Percentiles rank a stretch among this genome's conserved stretches.
Conservation (phyloP, 2,329 filamentous ascomycete species). For the Sporothrix schenckii region DNA sequence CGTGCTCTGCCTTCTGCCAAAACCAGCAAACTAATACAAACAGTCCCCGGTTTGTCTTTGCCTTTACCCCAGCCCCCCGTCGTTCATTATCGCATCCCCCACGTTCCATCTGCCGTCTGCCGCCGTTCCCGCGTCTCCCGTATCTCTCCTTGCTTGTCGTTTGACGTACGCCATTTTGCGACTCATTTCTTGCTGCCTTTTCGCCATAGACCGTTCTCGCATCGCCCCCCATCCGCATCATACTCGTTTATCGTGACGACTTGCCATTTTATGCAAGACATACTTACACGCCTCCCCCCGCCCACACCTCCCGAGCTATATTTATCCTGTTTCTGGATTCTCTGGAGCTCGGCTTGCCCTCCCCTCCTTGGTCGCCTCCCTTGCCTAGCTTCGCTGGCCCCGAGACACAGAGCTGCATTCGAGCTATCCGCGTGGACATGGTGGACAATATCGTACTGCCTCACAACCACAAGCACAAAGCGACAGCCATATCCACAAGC, state of each 20-base stretch:
- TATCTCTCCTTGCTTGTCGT: neutral
- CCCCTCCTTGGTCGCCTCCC: neutral
- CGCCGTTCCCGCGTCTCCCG: neutral
- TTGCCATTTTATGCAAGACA: slow-evolving; percentile 4
- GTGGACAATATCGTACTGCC: neutral
- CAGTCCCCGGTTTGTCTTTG: neutral
- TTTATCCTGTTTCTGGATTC: slow-evolving; percentile 1
- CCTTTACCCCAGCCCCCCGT: neutral
- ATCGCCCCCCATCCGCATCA: neutral
- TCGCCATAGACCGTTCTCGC: neutral
- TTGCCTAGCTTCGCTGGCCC: neutral
- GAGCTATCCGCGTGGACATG: neutral
- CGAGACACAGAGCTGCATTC: neutral
- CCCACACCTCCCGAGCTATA: neutral
- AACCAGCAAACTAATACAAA: neutral
- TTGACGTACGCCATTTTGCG: neutral
- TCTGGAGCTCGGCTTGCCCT: neutral
- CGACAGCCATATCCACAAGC: neutral
- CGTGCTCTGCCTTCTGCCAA: neutral
- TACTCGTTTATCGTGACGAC: neutral
- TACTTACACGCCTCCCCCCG: neutral
- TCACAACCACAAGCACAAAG: no score
- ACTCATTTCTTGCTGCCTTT: neutral
- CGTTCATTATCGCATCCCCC: neutral
- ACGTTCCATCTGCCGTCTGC: neutral